Evolutionary conservation across 1,284 basidiomycete genomes (phyloP).

Genomic region (Trametes sp.): DNA sequence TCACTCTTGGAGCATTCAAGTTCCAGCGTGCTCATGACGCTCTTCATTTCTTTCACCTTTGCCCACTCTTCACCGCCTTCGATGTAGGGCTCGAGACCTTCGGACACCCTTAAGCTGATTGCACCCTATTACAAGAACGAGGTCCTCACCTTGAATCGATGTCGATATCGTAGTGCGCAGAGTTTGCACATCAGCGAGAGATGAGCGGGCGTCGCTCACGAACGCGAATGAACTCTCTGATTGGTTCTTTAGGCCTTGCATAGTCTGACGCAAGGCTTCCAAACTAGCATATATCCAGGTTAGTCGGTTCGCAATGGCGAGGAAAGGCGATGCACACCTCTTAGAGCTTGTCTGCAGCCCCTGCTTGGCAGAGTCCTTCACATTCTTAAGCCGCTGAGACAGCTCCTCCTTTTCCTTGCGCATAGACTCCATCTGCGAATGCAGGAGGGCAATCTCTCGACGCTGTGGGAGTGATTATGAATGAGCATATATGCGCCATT

Average conservation of each 20-base stretch:
- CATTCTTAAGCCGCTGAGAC: conserved; percentile 34
- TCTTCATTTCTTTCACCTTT: conserved; percentile 34
- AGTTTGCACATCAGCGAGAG: conserved; percentile 39
- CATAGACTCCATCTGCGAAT: conserved; percentile 32
- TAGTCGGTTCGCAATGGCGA: background rate
- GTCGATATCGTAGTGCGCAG: conserved; percentile 36
- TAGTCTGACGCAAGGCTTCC: conserved; percentile 29
- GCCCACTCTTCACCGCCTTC: conserved; percentile 37
- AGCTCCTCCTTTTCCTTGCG: conserved; percentile 39
- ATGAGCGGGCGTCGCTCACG: conserved; percentile 35
- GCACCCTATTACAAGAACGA: background rate
- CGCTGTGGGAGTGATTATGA: conserved; percentile 29
- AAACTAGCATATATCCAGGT: conserved; percentile 35
- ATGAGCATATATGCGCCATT: conserved; percentile 16
- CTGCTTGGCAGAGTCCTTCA: conserved; percentile 41
- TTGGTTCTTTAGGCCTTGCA: conserved; percentile 40
- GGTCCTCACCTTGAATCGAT: conserved; percentile 33
- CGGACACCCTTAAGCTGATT: background rate
- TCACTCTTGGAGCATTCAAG: conserved; percentile 41
- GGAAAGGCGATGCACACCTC: conserved; percentile 26
- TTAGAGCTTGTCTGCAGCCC: conserved; percentile 37
- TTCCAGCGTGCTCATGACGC: conserved; percentile 38
- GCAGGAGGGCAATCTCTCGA: conserved; percentile 37
- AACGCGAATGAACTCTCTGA: conserved; percentile 40
- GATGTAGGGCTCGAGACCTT: conserved; percentile 41